A percentile compares a stretch with the other conserved stretches of the same genome.
Conservation (phyloP, 768 basidiomycete species). For the Lentinula edodes region DNA sequence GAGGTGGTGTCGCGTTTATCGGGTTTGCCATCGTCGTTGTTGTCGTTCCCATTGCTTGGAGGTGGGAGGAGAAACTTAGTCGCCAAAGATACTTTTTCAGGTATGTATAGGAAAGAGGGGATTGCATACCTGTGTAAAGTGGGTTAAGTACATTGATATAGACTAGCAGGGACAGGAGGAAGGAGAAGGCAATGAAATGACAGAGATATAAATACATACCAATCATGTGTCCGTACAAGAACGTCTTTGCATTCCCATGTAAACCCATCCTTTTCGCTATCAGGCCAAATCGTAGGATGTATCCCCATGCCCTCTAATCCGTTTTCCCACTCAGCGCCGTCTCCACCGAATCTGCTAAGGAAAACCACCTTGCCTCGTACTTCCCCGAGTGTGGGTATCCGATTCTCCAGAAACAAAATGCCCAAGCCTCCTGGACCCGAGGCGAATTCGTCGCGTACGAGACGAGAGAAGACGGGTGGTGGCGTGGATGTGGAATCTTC, state of each 20-base stretch:
- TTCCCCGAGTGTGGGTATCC: conserved; percentile 76
- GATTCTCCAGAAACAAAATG: conserved; percentile 82
- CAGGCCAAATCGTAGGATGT: conserved; percentile 84
- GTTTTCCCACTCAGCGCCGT: conserved; percentile 63
- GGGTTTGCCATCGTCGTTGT: no score
- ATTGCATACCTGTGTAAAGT: conserved; percentile 63
- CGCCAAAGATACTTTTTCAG: conserved; percentile 69
- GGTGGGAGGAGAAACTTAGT: conserved; percentile 47
- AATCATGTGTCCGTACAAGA: conserved; percentile 76
- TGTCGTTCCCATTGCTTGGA: conserved; percentile 14
- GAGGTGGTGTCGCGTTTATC: no score
- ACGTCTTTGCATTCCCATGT: conserved; percentile 72
- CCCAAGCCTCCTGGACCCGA: conserved; percentile 44
- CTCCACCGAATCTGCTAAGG: conserved; percentile 80
- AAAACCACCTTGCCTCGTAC: conserved; percentile 82
- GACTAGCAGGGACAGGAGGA: no score
- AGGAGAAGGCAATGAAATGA: neutral
- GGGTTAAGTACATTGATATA: neutral
- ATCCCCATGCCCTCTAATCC: conserved; percentile 74
- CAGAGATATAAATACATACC: conserved; percentile 38
- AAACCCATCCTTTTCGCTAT: conserved; percentile 69
- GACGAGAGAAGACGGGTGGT: conserved; percentile 47
- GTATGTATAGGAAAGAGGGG: conserved; percentile 72
- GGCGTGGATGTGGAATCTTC: conserved; percentile 59
- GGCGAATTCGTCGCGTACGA: conserved; percentile 62